Evolutionary conservation across 2,329 filamentous ascomycete species (phyloP).

Genomic region (Huntiella moniliformis): DNA sequence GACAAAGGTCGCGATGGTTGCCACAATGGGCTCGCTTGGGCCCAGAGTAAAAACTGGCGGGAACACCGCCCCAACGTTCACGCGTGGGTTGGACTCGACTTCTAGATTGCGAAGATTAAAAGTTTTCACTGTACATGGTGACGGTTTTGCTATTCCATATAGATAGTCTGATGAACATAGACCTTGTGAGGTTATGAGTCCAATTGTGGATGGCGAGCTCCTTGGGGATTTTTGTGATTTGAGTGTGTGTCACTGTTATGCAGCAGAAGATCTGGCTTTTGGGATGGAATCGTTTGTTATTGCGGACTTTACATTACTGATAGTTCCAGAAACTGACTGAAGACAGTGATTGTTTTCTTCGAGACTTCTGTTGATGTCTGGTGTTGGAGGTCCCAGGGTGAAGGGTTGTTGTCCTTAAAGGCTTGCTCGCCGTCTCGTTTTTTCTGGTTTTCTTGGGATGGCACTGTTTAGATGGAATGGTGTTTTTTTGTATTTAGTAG

Average conservation of each 20-base stretch:
- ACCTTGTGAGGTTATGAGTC: constrained; percentile 11
- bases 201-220: constrained; percentile 11
- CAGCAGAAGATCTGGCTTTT: background rate
- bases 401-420: constrained; percentile 6
- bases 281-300: background rate
- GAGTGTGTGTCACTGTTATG: background rate
- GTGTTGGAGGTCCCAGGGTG: background rate
- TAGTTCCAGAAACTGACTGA: too few species aligned
- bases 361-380: constrained; percentile 1
- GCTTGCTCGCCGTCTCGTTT: background rate
- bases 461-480: background rate
- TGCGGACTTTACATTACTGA: background rate
- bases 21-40: constrained; percentile 7
- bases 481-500: background rate
- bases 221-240: constrained; percentile 3
- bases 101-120: constrained; percentile 3
- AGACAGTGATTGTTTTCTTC: background rate
- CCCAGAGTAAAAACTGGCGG: constrained; percentile 11
- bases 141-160: constrained; percentile 15
- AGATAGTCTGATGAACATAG: constrained; percentile 13
- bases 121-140: background rate
- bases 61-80: constrained; percentile 10
- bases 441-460: constrained; percentile 43
- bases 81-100: constrained; percentile 12
- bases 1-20: constrained; percentile 5